Evolutionary conservation across 306 rosid species (phyloP).

Genomic region (Quercus suber): DNA sequence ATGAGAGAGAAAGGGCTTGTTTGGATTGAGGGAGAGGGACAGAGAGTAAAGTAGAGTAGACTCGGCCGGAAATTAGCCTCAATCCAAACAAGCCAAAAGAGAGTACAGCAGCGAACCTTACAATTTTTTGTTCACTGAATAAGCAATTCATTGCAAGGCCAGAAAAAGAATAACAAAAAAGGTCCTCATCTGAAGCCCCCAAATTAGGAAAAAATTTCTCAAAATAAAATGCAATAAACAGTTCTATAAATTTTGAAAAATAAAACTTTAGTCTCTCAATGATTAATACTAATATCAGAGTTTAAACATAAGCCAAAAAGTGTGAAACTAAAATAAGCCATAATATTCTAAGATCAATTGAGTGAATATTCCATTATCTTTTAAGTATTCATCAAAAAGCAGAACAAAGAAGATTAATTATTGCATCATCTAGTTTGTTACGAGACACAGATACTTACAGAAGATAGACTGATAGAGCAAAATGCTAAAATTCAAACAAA

Average conservation of each 20-base stretch:
- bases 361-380: background rate
- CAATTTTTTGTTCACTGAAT: background rate
- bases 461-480: background rate
- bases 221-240: background rate
- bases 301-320: background rate
- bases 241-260: background rate
- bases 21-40: too few species aligned
- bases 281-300: background rate
- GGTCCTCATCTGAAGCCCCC: background rate
- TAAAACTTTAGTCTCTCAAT: background rate
- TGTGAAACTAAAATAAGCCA: background rate
- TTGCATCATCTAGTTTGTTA: background rate
- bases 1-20: background rate
- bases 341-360: background rate
- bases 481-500: conserved; percentile 11
- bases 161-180: background rate
- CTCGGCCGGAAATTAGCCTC: too few species aligned
- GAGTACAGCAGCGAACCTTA: background rate
- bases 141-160: conserved; percentile 1
- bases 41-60: too few species aligned
- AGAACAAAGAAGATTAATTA: background rate
- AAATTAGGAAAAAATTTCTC: background rate
- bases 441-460: background rate
- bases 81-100: too few species aligned
- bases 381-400: background rate